Percentiles rank a stretch among this genome's conserved stretches.
Evolutionary conservation across 2,329 filamentous ascomycete genomes (phyloP).

Genomic region (Aspergillus arachidicola): DNA sequence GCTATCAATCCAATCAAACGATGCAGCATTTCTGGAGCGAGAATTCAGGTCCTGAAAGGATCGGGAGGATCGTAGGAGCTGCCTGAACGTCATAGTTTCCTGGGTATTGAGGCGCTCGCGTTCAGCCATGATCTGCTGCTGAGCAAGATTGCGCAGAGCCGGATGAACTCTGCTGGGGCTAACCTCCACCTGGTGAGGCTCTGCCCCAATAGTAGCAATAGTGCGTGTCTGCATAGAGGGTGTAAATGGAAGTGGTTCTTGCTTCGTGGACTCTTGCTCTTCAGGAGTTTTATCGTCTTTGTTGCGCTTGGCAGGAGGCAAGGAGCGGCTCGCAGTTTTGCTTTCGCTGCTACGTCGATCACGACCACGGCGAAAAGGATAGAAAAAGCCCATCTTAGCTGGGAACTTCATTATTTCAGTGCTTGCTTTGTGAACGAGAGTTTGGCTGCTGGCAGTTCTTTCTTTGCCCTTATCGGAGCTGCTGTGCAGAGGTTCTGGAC

Average conservation of each 20-base stretch:
- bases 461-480: neutral
- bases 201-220: neutral
- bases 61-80: neutral
- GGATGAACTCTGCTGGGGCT: conserved; percentile 19
- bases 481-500: neutral
- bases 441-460: neutral
- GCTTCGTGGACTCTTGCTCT: neutral
- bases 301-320: conserved; percentile 2
- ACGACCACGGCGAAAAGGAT: conserved; percentile 19
- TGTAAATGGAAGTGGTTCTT: neutral
- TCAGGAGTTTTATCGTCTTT: too few relatives aligned
- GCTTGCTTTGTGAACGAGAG: neutral
- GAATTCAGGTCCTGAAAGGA: neutral
- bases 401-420: conserved; percentile 9
- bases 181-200: neutral
- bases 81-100: neutral
- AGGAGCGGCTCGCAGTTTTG: neutral
- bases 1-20: neutral
- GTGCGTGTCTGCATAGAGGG: neutral
- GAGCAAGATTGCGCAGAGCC: conserved; percentile 12
- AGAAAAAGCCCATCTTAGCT: conserved; percentile 21
- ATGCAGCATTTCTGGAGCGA: neutral
- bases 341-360: conserved; percentile 9
- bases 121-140: conserved; percentile 18
- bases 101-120: conserved; percentile 8